Evolutionary conservation across 257 asterid genomes (phyloP), one percentile per base, ranked within the genome.

Genomic region (Solanum corneliomulleri): DNA sequence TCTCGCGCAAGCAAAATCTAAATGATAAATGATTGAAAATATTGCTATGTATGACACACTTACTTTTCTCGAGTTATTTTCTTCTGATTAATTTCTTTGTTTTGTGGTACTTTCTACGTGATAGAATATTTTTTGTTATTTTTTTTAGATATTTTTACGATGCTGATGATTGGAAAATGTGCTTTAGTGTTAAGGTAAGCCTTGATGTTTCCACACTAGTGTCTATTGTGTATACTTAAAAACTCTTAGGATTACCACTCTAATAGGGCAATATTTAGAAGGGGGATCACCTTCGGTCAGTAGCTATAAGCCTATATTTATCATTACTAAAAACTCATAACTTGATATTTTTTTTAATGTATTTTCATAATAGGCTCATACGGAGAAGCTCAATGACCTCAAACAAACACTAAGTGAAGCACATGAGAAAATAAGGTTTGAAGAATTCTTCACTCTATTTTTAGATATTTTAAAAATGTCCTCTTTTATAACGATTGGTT

Each of bases 1-100:
- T 33, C 4, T 33, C 5, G 35, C 4, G 35, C 35, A 33, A 33
- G 29, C 1, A 33, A 33, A 33, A 33, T 33, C 35, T 3, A 33
- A 33, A 33, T 3, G 35, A 33, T 0, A 33, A 33, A 33, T 47
- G 95, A 89, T 94, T 31, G 94, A 92, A 58, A 95, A 92, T 78
- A 89, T 92, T 33, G 91, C 98, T 25, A 70, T 47, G 98, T 95
- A 91, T 80, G 85, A 31, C 42, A 49, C 83, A 31, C 49, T 7
- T 11, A 84, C 81, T 41, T 85, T 27, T 29, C 11, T 18, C 11
- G 44, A 80, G 33, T 85, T 86, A 87, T 70, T 82, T 85, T 42
- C 86, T 14, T 18, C 6, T 18, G 62, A 52, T 83, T 86, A 85
- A 69, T 88, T 56, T 18, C 89, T 18, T 87, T 42, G 21, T 72